Conservation (phyloP, 192 early-diverging fungal genomes). For the Podila epigama region DNA sequence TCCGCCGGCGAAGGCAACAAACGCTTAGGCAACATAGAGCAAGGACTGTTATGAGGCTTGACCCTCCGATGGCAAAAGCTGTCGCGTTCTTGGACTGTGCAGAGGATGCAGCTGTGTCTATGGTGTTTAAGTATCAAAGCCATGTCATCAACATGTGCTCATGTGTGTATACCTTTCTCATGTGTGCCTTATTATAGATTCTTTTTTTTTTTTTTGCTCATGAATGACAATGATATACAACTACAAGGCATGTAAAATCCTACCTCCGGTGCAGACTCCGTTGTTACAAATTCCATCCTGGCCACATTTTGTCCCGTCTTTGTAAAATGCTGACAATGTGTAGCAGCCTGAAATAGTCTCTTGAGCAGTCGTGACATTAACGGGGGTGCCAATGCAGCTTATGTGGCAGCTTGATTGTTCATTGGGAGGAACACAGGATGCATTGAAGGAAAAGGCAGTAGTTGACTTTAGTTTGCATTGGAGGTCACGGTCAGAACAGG, state of each 20-base stretch:
- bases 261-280: constrained; percentile 19
- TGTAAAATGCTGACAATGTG: constrained; percentile 1
- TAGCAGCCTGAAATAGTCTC: not conserved
- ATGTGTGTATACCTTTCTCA: no score
- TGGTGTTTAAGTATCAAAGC: no score
- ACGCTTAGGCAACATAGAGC: constrained; percentile 26
- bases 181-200: no score
- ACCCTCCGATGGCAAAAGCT: constrained; percentile 12
- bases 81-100: constrained; percentile 19
- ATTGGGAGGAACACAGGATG: constrained; percentile 4
- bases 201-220: not conserved
- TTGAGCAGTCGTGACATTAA: not conserved
- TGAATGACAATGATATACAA: not conserved
- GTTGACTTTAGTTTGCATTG: constrained; percentile 28
- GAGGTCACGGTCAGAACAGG: constrained; percentile 18
- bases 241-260: not conserved
- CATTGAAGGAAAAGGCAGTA: not conserved
- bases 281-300: constrained; percentile 15
- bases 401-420: constrained; percentile 10
- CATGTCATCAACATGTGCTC: no score
- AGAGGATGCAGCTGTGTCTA: no score
- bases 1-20: constrained; percentile 13
- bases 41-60: not conserved
- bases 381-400: constrained; percentile 6
- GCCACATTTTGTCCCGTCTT: constrained; percentile 33